Conservation (phyloP, 2,329 filamentous ascomycete species). For the Fusarium anguioides region DNA sequence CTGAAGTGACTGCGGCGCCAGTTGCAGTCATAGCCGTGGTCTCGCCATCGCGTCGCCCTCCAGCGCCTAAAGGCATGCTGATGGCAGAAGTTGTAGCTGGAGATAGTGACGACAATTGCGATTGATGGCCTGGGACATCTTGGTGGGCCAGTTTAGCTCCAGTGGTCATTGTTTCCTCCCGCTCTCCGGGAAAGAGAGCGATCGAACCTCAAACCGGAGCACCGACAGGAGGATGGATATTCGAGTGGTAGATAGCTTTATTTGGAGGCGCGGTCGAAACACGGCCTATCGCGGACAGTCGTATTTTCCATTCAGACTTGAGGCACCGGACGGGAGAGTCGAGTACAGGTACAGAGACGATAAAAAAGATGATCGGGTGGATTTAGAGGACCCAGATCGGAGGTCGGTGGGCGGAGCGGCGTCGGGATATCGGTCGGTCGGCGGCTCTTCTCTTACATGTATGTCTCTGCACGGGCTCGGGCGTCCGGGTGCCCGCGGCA, state of each 20-base stretch:
- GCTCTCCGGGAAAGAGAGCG: slow-evolving; percentile 35
- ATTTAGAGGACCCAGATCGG: slow-evolving; percentile 31
- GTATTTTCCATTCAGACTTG: slow-evolving; percentile 45
- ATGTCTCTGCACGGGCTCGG: slow-evolving; percentile 45
- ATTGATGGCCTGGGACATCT: slow-evolving; percentile 53
- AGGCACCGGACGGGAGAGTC: slow-evolving; percentile 33
- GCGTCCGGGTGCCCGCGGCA: slow-evolving; percentile 45
- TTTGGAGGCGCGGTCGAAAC: slow-evolving; percentile 44
- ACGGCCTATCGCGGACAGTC: slow-evolving; percentile 41
- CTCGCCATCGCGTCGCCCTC: slow-evolving; percentile 46
- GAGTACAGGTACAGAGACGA: slow-evolving; percentile 21
- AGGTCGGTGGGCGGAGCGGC: slow-evolving; percentile 37
- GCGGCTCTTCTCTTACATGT: slow-evolving; percentile 22
- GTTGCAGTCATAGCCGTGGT: slow-evolving; percentile 41
- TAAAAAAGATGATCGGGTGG: slow-evolving; percentile 22
- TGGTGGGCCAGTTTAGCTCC: slow-evolving; percentile 52
- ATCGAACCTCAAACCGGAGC: slow-evolving; percentile 36
- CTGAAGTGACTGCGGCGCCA: slow-evolving; percentile 22
- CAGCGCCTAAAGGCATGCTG: slow-evolving; percentile 44
- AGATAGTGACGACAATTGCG: slow-evolving; percentile 42
- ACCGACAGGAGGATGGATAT: neutral
- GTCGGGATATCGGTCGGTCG: slow-evolving; percentile 33
- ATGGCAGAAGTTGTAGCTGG: slow-evolving; percentile 43
- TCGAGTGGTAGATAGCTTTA: slow-evolving; percentile 27
- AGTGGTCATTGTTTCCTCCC: slow-evolving; percentile 52